Base-by-base conservation (phyloP, 208 protist species). In the Acanthamoeba castellanii region DNA sequence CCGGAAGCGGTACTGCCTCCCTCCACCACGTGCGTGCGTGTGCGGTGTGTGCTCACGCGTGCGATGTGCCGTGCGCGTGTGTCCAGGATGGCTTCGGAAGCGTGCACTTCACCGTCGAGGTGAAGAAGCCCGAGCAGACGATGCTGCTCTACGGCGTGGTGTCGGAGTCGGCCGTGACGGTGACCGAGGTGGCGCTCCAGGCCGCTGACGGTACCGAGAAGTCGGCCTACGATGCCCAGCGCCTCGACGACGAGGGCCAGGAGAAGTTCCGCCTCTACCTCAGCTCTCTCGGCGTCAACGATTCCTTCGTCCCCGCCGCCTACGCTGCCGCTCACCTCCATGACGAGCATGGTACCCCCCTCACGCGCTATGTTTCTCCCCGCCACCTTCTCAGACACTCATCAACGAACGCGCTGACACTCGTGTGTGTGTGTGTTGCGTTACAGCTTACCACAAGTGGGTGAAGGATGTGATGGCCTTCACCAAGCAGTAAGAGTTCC, bases 221-320 rank as follows among this genome's bases (percentile, higher is more conserved):
- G 50, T 90, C 82, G 82, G 47, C 20, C 82, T 90, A 90, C 82
- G 57, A 68, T 64, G 82, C 42, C 32, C 55, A 90, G 82, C 50
- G 82, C 55, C 82, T 90, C 37, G 82, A 90, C 27, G 82, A 90
- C 9, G 82, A 90, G 82, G 82, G 82, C 42, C 82, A 90, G 57
- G 82, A 90, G 82, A 90, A 90, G 82, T 90, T 90, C 82, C 50
- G 57, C 50, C 82, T 90, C 52, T 90, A 90, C 82, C 82, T 90
- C 47, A 90, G 82, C 82, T 59, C 82, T 5, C 2, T 90, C 45
- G 82, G 82, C 16, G 13, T 90, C 82, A 90, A 90, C 82, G 57
- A 90, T 45, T 2, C 55, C 82, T 90, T 90, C 32, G 52, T 90
- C 9, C 52, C 82, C 27, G 82, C 82, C 32, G 82, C 82, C 50